These are phyloP conservation scores for Scedosporium aurantiacum DNA, from an alignment of 2,329 filamentous ascomycete species.

Conservation along the genomic window DNA sequence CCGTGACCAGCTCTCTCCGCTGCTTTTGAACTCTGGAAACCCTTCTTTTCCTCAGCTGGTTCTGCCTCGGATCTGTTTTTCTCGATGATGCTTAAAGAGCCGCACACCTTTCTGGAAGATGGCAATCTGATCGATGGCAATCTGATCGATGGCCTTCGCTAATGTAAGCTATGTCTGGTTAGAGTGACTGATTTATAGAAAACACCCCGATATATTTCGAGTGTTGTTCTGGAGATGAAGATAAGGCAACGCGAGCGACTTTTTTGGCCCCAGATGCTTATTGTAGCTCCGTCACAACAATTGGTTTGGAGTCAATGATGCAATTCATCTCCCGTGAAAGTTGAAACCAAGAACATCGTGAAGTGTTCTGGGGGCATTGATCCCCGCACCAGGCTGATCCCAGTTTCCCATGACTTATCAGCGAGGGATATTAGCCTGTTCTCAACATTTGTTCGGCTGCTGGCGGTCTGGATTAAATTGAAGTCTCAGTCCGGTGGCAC, in stretches of 20 bases:
- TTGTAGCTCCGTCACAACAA: background rate
- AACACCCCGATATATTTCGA: too few species aligned
- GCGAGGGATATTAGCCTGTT: background rate
- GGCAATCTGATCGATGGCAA: background rate
- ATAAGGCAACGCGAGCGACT: too few species aligned
- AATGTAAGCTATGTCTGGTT: too few species aligned
- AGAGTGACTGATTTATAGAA: too few species aligned
- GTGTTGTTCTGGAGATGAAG: too few species aligned
- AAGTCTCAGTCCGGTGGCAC: too few species aligned
- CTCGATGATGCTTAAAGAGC: background rate
- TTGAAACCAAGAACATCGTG: background rate
- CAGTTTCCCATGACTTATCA: background rate
- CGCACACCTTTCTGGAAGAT: background rate
- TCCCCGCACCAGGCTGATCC: background rate
- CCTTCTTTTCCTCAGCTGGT: background rate
- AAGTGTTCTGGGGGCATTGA: background rate
- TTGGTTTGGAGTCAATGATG: background rate
- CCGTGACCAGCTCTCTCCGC: background rate
- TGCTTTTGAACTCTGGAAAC: background rate
- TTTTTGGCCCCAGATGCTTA: background rate
- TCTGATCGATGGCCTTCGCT: background rate
- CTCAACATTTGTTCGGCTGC: background rate
- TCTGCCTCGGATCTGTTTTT: background rate
- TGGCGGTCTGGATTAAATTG: background rate
- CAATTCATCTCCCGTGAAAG: background rate